Conservation (phyloP, 2,329 filamentous ascomycete species). For the Curvularia sp. region DNA sequence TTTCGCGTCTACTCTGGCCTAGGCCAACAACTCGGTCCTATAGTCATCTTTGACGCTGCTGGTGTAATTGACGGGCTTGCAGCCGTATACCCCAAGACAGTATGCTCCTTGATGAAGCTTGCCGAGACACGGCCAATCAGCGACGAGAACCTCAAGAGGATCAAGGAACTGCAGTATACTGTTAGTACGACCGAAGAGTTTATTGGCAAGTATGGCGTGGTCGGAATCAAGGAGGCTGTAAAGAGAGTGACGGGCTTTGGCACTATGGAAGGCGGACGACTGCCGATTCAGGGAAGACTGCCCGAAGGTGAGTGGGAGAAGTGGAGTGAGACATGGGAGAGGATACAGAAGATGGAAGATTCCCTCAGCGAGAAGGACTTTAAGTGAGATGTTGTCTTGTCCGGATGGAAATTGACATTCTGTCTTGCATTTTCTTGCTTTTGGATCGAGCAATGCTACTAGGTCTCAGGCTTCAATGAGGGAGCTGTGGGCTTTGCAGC, state of each 20-base stretch:
- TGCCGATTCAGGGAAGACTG: slow-evolving; percentile 66
- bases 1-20: slow-evolving; percentile 71
- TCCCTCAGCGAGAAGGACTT: slow-evolving; percentile 39
- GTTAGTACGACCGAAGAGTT: slow-evolving; percentile 69
- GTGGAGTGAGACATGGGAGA: slow-evolving; percentile 43
- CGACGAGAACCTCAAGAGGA: slow-evolving; percentile 55
- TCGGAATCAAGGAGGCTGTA: slow-evolving; percentile 71
- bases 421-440: background rate
- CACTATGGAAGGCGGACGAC: slow-evolving; percentile 64
- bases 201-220: slow-evolving; percentile 65
- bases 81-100: slow-evolving; percentile 68
- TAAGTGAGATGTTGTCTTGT: slow-evolving; percentile 15
- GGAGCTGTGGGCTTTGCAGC: background rate
- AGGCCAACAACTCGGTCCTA: slow-evolving; percentile 69
- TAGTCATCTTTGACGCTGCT: slow-evolving; percentile 68
- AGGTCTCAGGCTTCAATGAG: background rate
- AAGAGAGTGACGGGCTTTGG: slow-evolving; percentile 66
- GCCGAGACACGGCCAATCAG: slow-evolving; percentile 49
- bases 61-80: slow-evolving; percentile 73
- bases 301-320: slow-evolving; percentile 65
- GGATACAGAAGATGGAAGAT: slow-evolving; percentile 44
- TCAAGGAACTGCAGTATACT: slow-evolving; percentile 65
- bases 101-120: slow-evolving; percentile 65
- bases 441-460: background rate
- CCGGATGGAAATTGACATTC: background rate